Percentiles rank a stretch among this genome's conserved stretches.
Evolutionary conservation across 805 yeast genomes (phyloP).

Genomic region (Schwanniomyces sp.): DNA sequence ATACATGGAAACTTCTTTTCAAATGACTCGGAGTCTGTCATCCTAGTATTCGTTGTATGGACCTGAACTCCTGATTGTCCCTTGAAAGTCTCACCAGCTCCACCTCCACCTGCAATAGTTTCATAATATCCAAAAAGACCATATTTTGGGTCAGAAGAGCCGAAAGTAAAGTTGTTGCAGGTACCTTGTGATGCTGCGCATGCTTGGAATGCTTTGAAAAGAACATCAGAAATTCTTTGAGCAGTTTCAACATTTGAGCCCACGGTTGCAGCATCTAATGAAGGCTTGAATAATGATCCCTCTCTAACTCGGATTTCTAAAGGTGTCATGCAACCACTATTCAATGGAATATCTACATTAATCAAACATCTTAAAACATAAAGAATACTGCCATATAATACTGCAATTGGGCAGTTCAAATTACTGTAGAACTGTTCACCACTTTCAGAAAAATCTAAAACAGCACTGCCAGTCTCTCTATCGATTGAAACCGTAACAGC

Average conservation of each 20-base stretch:
- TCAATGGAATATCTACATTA: constrained; percentile 79
- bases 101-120: constrained; percentile 89
- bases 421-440: constrained; percentile 81
- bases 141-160: constrained; percentile 57
- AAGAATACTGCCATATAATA: constrained; percentile 78
- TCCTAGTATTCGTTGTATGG: constrained; percentile 85
- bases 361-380: constrained; percentile 80
- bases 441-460: constrained; percentile 83
- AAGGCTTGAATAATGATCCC: constrained; percentile 56
- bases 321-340: constrained; percentile 89
- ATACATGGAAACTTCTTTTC: constrained; percentile 82
- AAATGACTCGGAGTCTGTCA: constrained; percentile 81
- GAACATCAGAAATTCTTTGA: constrained; percentile 82
- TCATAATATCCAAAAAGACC: constrained; percentile 77
- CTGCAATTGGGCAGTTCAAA: constrained; percentile 83
- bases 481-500: constrained; percentile 51
- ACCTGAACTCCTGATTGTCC: constrained; percentile 84
- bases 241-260: constrained; percentile 91
- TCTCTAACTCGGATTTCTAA: constrained; percentile 50
- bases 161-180: constrained; percentile 86
- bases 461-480: constrained; percentile 54
- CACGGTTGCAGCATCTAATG: constrained; percentile 86
- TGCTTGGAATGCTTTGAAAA: constrained; percentile 74
- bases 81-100: constrained; percentile 78
- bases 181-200: constrained; percentile 93